phyloP scores from a whole-genome alignment of 768 basidiomycete species.

The Amanita polypyramis region DNA sequence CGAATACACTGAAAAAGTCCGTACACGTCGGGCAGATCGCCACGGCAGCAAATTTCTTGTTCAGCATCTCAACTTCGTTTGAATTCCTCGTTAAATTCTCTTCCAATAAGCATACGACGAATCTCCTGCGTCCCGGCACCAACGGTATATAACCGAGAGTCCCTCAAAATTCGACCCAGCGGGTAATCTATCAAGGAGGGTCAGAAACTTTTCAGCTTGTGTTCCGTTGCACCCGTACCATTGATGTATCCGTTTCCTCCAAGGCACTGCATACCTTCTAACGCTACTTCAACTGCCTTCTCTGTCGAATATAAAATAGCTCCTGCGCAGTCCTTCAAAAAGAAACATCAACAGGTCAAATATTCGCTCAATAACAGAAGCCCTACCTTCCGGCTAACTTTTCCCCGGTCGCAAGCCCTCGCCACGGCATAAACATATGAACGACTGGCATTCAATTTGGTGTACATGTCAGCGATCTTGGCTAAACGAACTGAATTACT shows the following conservation, averaged over 20 bases:
- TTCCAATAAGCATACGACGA: conserved; percentile 85
- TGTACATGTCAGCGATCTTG: conserved; percentile 92
- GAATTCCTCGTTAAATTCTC: conserved; percentile 78
- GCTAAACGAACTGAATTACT: conserved; percentile 27
- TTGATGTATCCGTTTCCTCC: conserved; percentile 97
- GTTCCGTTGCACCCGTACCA: conserved; percentile 30
- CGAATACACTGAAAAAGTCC: background rate
- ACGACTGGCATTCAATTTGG: conserved; percentile 78
- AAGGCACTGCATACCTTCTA: conserved; percentile 88
- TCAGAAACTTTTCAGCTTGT: background rate
- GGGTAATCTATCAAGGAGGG: conserved; percentile 62
- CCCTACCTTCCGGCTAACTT: conserved; percentile 66
- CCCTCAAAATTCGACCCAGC: conserved; percentile 77
- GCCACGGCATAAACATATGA: conserved; percentile 93
- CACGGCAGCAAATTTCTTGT: too few relatives aligned
- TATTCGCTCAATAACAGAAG: background rate
- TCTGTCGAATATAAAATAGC: conserved; percentile 92
- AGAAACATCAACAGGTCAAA: background rate
- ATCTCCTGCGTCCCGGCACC: conserved; percentile 98
- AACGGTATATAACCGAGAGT: conserved; percentile 83
- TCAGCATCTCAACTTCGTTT: conserved; percentile 11
- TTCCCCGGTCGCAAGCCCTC: conserved; percentile 72
- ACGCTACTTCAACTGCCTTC: conserved; percentile 80
- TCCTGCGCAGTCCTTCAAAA: conserved; percentile 79
- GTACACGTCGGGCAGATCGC: background rate